Conservation (phyloP, 2,329 filamentous ascomycete genomes). For the Paecilomyces sp. region DNA sequence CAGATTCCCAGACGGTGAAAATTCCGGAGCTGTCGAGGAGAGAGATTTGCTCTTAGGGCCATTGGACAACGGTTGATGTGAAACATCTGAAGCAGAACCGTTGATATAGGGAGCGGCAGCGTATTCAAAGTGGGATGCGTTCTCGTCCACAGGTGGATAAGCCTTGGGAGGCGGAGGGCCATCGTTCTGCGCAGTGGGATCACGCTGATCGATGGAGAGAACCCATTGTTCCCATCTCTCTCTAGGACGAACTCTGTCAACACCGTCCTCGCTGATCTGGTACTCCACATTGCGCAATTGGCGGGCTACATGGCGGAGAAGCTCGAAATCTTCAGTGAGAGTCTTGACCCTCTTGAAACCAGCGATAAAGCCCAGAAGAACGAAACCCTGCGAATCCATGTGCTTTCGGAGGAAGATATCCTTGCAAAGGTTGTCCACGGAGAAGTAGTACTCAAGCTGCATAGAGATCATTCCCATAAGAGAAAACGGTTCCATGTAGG, state of each 20-base stretch:
- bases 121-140: slow-evolving; percentile 23
- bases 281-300: slow-evolving; percentile 69
- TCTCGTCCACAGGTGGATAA: slow-evolving; percentile 30
- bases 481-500: slow-evolving; percentile 52
- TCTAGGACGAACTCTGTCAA: slow-evolving; percentile 68
- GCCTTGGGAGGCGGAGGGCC: slow-evolving; percentile 49
- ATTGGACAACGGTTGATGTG: slow-evolving; percentile 28
- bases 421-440: slow-evolving; percentile 89
- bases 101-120: slow-evolving; percentile 16
- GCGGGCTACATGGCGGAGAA: slow-evolving; percentile 68
- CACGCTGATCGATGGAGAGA: slow-evolving; percentile 62
- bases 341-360: slow-evolving; percentile 79
- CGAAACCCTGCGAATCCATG: slow-evolving; percentile 95
- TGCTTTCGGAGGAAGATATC: slow-evolving; percentile 80
- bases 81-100: slow-evolving; percentile 16
- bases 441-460: slow-evolving; percentile 88
- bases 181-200: slow-evolving; percentile 65
- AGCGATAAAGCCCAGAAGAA: slow-evolving; percentile 69
- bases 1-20: slow-evolving; percentile 41
- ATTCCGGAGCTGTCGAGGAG: slow-evolving; percentile 58
- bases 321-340: slow-evolving; percentile 63
- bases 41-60: slow-evolving; percentile 45
- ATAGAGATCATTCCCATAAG: slow-evolving; percentile 52
- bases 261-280: slow-evolving; percentile 64
- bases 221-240: slow-evolving; percentile 78